These are phyloP conservation scores for Penstemon newberryi DNA, from an alignment of 257 asterid genomes.

Conservation along the genomic window DNA sequence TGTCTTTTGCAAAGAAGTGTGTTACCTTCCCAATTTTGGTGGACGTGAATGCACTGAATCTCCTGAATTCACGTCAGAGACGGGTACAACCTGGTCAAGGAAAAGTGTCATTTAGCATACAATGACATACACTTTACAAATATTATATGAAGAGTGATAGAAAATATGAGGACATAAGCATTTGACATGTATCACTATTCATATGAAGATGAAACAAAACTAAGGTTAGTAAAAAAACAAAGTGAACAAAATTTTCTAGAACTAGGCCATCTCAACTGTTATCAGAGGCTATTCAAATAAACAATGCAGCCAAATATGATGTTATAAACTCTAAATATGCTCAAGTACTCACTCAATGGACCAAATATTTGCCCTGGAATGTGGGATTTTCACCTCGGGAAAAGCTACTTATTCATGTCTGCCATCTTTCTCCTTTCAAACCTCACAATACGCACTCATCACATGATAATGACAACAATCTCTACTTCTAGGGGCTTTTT, in stretches of 20 bases:
- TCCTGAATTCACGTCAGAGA: conserved; percentile 53
- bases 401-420: not conserved
- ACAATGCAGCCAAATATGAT: not conserved
- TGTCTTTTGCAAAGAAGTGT: not conserved
- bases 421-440: conserved; percentile 19
- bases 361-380: not conserved
- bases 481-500: conserved; percentile 2
- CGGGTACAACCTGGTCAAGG: conserved; percentile 64
- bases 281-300: conserved; percentile 1
- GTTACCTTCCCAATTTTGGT: conserved; percentile 58
- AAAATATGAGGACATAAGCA: not conserved
- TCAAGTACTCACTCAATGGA: not conserved
- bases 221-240: not conserved
- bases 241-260: not conserved
- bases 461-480: conserved; percentile 15
- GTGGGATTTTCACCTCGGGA: not conserved
- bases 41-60: conserved; percentile 53
- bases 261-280: not conserved
- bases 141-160: conserved; percentile 19
- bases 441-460: conserved; percentile 20
- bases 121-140: conserved; percentile 24
- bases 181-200: conserved; percentile 1
- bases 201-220: no score
- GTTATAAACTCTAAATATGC: conserved; percentile 8
- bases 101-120: conserved; percentile 27